Evolutionary conservation across 108 stramenopile genomes (phyloP).

Genomic region (Schizochytrium sp.): DNA sequence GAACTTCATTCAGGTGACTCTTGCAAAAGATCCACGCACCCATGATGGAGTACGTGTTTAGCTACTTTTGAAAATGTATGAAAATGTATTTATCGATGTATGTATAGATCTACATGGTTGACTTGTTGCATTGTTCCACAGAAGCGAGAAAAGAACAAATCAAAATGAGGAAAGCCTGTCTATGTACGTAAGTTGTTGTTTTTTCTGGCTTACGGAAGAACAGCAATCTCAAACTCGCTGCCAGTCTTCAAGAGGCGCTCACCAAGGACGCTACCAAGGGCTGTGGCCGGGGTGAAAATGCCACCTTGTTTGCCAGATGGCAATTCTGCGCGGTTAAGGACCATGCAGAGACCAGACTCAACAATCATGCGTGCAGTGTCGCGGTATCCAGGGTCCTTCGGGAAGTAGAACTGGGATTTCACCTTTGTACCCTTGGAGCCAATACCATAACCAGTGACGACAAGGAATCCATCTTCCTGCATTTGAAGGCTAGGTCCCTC

Average conservation of each 20-base stretch:
- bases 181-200: too few species aligned
- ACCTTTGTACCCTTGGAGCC: slow-evolving; percentile 22
- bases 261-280: slow-evolving; percentile 18
- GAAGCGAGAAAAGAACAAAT: too few species aligned
- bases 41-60: too few species aligned
- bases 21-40: too few species aligned
- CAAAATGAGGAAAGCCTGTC: too few species aligned
- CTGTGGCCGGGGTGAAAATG: slow-evolving; percentile 43
- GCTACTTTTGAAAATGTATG: too few species aligned
- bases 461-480: slow-evolving; percentile 9
- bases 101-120: too few species aligned
- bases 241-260: slow-evolving; percentile 3
- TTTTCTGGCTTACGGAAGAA: too few species aligned
- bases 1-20: too few species aligned
- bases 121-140: too few species aligned
- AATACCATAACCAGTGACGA: not conserved
- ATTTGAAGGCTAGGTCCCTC: not conserved
- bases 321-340: not conserved
- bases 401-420: not conserved
- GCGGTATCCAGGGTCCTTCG: slow-evolving; percentile 33
- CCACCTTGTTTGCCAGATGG: not conserved
- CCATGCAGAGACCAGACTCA: slow-evolving; percentile 45
- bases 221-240: not conserved
- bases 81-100: too few species aligned
- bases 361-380: slow-evolving; percentile 29